Percentiles rank a stretch among this genome's conserved stretches.
These are phyloP conservation scores for Termitomyces sp. DNA, from an alignment of 768 basidiomycete genomes.

Conservation along the genomic window DNA sequence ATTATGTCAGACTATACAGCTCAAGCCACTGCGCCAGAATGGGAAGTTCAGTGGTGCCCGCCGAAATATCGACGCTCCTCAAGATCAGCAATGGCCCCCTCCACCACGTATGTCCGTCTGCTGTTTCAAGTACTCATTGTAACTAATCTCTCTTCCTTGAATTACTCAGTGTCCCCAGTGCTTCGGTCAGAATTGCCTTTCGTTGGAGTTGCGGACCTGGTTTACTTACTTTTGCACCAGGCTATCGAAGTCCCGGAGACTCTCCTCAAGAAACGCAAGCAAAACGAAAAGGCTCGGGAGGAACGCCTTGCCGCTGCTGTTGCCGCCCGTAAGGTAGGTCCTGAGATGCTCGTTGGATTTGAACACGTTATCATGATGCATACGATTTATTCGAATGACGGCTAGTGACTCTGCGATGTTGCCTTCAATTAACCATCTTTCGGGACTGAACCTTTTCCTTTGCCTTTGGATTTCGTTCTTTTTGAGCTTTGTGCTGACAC, in stretches of 20 bases:
- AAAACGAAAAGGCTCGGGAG: constrained; percentile 94
- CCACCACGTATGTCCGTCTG: constrained; percentile 48
- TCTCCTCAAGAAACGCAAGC: constrained; percentile 98
- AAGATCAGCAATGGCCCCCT: constrained; percentile 55
- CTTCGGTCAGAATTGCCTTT: constrained; percentile 44
- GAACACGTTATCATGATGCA: constrained; percentile 70
- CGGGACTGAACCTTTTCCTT: constrained; percentile 64
- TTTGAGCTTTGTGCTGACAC: constrained; percentile 8
- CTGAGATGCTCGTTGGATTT: constrained; percentile 13
- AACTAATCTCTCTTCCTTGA: constrained; percentile 13
- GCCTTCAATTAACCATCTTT: constrained; percentile 92
- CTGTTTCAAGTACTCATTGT: neutral
- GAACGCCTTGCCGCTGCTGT: constrained; percentile 83
- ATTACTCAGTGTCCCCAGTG: constrained; percentile 48
- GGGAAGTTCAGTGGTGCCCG: constrained; percentile 21
- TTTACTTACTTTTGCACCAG: constrained; percentile 39
- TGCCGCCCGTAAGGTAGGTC: constrained; percentile 85
- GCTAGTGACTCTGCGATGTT: constrained; percentile 80
- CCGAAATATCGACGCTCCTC: constrained; percentile 40
- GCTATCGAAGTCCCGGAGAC: constrained; percentile 98
- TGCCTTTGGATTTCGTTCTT: neutral
- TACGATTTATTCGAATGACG: constrained; percentile 70
- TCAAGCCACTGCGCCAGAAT: constrained; percentile 36
- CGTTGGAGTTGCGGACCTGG: constrained; percentile 4
- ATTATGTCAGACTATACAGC: constrained; percentile 45